These are phyloP conservation scores for Filobasidium floriforme DNA, from an alignment of 768 basidiomycete species.

Conservation along the genomic window DNA sequence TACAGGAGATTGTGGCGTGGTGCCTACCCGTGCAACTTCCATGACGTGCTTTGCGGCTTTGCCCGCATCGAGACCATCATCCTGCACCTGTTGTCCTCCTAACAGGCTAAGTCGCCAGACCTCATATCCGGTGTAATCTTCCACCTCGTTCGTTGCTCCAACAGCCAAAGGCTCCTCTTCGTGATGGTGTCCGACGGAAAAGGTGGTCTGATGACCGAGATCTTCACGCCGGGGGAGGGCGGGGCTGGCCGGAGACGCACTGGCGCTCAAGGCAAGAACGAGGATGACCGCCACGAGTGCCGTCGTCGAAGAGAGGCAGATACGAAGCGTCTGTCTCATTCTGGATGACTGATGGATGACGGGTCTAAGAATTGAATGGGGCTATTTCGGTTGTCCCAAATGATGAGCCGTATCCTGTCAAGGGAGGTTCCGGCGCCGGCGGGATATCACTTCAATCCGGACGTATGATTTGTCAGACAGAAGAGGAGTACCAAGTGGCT, in stretches of 20 bases:
- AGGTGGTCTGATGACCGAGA: background rate
- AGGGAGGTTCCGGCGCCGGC: background rate
- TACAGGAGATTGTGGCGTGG: too few species aligned
- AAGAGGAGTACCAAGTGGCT: too few species aligned
- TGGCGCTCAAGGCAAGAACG: background rate
- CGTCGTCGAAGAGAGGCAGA: background rate
- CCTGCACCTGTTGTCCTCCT: background rate
- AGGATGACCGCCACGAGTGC: background rate
- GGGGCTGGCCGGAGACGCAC: background rate
- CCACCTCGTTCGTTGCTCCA: background rate
- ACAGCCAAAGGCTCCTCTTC: background rate
- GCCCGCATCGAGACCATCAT: background rate
- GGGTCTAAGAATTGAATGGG: too few species aligned
- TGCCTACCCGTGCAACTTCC: constrained; percentile 12
- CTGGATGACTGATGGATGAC: background rate
- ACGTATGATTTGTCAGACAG: background rate
- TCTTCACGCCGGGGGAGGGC: too few species aligned
- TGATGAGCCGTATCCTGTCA: too few species aligned
- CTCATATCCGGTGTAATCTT: constrained; percentile 5
- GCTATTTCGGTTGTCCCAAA: too few species aligned
- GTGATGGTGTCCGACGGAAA: background rate
- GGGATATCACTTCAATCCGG: background rate
- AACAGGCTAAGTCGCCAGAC: constrained; percentile 4
- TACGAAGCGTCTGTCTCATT: background rate
- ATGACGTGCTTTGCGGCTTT: constrained; percentile 11